A percentile compares a stretch with the other conserved stretches of the same genome.
phyloP scores from a whole-genome alignment of 2,329 filamentous ascomycete species.

The Apiospora koreana region DNA sequence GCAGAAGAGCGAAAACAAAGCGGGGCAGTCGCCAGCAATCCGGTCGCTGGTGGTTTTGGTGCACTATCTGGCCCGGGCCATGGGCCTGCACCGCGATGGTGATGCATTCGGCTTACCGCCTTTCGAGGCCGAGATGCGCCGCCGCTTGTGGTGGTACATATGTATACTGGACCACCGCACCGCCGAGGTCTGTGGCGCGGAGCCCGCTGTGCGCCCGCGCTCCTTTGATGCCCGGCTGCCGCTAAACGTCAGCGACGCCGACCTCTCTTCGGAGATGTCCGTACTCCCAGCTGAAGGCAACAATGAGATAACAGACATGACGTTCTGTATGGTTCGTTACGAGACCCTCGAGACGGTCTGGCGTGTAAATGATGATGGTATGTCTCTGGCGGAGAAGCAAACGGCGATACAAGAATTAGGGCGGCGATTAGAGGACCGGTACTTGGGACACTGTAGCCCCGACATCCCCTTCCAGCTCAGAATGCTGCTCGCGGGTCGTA shows the following conservation, averaged over 20 bases:
- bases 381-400: not conserved
- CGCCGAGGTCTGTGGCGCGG: not conserved
- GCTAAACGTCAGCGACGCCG: not conserved
- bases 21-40: not conserved
- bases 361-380: not conserved
- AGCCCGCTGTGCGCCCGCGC: not conserved
- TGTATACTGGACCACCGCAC: not conserved
- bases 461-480: not conserved
- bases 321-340: not conserved
- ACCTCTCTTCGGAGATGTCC: not conserved
- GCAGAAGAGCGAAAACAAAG: not conserved
- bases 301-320: not conserved
- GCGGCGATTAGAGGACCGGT: not conserved
- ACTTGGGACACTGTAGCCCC: not conserved
- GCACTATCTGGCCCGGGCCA: not conserved
- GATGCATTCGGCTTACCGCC: not conserved
- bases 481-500: not conserved
- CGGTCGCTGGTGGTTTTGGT: not conserved
- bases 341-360: not conserved
- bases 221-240: not conserved
- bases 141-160: constrained; percentile 4
- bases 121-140: constrained; percentile 1
- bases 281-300: not conserved
- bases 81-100: constrained; percentile 11
- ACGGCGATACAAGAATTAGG: not conserved